Evolutionary conservation across 2,329 filamentous ascomycete genomes (phyloP), one percentile per base, ranked within the genome.

Genomic region (Monosporascus sp.): DNA sequence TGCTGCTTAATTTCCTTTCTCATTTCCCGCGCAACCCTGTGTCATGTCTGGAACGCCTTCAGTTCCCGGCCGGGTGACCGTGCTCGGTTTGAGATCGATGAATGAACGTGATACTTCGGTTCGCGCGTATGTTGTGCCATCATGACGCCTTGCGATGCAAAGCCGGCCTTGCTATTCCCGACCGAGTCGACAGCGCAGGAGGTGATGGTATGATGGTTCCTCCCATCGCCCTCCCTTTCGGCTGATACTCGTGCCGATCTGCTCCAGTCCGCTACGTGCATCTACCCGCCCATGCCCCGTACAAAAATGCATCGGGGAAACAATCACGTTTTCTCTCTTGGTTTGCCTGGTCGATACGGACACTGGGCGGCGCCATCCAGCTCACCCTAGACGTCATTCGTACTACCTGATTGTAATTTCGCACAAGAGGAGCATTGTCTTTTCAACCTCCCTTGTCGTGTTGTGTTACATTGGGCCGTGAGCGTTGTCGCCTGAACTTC

Each of bases 401-500:
- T 46, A 11, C 22, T 46, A 46, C 43, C 5, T 18, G 43, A 31
- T 7, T 46, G 17, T 46, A 46, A 46, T 17, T 6, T 14, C 22
- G 18, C 18, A 52, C 52, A 59, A 53, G 41, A 27, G 46, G 51
- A 47, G 54, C 53, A 51, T 51, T 47, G 52, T 54, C 55, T 55
- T 52, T 52, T 14, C n/a, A 43, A 49, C 52, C 52, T 52, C 57
- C 53, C 52, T 52, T 55, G 50, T 47, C 49, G 54, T 51, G 31
- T 53, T 52, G 48, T 56, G 56, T 50, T 50, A 43, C 51, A 48
- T 58, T 57, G 54, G 58, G 56, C 53, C 55, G 51, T 54, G 53
- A 50, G 54, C 43, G 55, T 60, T 57, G 52, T 56, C 52, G 57
- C 57, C 58, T 51, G 55, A 58, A 56, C 48, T 15, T 43, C 20